Evolutionary conservation across 331 rosid genomes (phyloP).

Genomic region (Quercus tomentella): DNA sequence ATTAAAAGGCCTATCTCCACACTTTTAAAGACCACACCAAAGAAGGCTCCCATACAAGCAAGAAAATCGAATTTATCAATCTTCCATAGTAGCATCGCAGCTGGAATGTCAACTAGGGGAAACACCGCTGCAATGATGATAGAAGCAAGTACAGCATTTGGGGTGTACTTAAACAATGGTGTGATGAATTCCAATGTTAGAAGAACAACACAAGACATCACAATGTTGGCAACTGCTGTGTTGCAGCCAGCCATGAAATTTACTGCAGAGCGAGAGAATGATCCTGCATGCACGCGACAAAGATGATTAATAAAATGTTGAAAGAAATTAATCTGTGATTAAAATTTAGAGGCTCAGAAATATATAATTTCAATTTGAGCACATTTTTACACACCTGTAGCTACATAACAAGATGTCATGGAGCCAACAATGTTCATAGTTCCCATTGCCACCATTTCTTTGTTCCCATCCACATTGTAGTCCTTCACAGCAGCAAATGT

Average conservation of each 20-base stretch:
- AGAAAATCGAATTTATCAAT: slow-evolving; percentile 75
- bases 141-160: slow-evolving; percentile 80
- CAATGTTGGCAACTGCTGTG: slow-evolving; percentile 82
- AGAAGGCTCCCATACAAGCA: slow-evolving; percentile 92
- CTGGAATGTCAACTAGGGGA: slow-evolving; percentile 48
- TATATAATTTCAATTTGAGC: background rate
- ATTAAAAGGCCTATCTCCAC: slow-evolving; percentile 84
- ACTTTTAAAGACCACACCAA: slow-evolving; percentile 70
- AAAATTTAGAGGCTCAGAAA: background rate
- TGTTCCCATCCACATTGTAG: slow-evolving; percentile 78
- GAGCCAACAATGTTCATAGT: slow-evolving; percentile 88
- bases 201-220: slow-evolving; percentile 61
- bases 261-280: slow-evolving; percentile 87
- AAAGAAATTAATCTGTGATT: background rate
- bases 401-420: slow-evolving; percentile 71
- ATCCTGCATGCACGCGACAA: slow-evolving; percentile 42
- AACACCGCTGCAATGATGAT: slow-evolving; percentile 65
- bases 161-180: slow-evolving; percentile 82
- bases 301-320: background rate
- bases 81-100: slow-evolving; percentile 58
- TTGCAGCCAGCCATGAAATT: slow-evolving; percentile 84
- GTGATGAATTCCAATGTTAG: slow-evolving; percentile 58
- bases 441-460: slow-evolving; percentile 95
- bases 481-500: slow-evolving; percentile 86
- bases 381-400: slow-evolving; percentile 54